These are phyloP conservation scores for Lathyrus aphaca DNA, from an alignment of 306 rosid genomes.

Conservation along the genomic window DNA sequence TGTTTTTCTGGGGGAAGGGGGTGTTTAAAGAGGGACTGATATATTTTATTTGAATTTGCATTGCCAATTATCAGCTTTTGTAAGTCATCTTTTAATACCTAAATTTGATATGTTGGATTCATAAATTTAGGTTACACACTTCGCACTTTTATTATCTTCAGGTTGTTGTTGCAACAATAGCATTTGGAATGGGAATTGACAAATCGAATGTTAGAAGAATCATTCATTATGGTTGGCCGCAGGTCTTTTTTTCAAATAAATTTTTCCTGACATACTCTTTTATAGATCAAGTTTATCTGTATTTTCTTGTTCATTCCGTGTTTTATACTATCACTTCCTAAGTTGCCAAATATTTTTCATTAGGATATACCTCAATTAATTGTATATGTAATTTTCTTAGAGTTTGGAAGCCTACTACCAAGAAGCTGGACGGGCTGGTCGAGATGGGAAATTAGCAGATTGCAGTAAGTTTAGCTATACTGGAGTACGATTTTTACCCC, in stretches of 20 bases:
- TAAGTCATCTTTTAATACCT: constrained; percentile 9
- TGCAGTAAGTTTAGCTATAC: constrained; percentile 65
- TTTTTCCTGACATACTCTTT: constrained; percentile 22
- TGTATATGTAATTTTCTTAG: constrained; percentile 47
- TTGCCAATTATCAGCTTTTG: constrained; percentile 32
- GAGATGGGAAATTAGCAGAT: constrained; percentile 88
- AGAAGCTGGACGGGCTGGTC: constrained; percentile 98
- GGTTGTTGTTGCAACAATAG: constrained; percentile 97
- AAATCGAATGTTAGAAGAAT: constrained; percentile 86
- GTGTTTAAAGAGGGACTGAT: not conserved
- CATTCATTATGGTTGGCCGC: constrained; percentile 99
- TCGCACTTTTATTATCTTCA: constrained; percentile 37
- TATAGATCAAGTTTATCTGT: constrained; percentile 19
- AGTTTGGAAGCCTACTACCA: constrained; percentile 97
- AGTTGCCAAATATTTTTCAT: not conserved
- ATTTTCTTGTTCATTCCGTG: constrained; percentile 33
- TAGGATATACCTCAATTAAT: constrained; percentile 30
- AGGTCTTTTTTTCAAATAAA: constrained; percentile 53
- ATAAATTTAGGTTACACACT: not conserved
- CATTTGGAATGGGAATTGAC: constrained; percentile 99
- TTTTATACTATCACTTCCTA: constrained; percentile 19
- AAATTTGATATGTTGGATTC: constrained; percentile 13
- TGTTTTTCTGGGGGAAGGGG: not conserved
- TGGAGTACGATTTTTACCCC: constrained; percentile 10
- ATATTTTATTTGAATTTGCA: not conserved